Conservation (phyloP, 345 rosid species). For the Gossypium turneri region DNA sequence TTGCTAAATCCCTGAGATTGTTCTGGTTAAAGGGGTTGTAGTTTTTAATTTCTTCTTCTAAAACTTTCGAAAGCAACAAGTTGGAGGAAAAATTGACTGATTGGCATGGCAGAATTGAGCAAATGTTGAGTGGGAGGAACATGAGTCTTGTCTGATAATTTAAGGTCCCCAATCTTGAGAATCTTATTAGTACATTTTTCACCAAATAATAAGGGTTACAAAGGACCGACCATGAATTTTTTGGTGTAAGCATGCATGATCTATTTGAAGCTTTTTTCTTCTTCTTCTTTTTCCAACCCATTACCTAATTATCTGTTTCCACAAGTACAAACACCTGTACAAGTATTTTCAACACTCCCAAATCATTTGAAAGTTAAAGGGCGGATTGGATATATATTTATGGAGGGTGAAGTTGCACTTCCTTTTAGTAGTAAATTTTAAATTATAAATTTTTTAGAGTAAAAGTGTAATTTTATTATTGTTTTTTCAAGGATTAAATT, state of each 20-base stretch:
- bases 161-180: neutral
- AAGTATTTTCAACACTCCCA: neutral
- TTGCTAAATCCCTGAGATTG: neutral
- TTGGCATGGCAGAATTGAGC: neutral
- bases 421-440: no score
- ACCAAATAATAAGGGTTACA: neutral
- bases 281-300: neutral
- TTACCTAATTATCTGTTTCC: neutral
- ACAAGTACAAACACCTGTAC: neutral
- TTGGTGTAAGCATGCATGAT: neutral
- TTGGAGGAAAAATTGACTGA: neutral
- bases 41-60: neutral
- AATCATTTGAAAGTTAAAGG: neutral
- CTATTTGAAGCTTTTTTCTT: neutral
- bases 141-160: neutral
- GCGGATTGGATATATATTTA: neutral
- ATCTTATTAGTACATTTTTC: neutral
- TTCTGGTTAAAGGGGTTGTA: neutral
- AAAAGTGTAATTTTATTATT: no score
- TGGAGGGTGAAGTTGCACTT: no score
- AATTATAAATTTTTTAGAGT: no score
- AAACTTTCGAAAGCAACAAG: neutral
- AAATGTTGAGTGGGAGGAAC: constrained; percentile 6
- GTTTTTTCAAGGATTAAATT: no score
- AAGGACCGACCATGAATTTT: neutral